Evolutionary conservation across 257 asterid species (phyloP).

Genomic region (Nicotiana knightiana): DNA sequence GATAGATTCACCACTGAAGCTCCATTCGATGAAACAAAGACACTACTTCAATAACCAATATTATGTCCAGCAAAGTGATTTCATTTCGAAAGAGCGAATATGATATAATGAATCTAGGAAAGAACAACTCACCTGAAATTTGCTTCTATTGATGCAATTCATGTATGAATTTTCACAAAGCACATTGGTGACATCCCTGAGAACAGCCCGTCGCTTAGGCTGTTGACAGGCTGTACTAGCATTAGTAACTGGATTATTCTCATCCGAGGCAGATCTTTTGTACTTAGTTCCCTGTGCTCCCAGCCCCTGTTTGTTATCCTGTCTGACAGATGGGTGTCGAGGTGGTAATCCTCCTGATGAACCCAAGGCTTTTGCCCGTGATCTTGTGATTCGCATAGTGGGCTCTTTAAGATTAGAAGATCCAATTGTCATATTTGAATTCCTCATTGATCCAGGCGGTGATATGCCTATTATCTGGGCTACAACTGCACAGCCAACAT

Average conservation of each 20-base stretch:
- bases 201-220: constrained; percentile 71
- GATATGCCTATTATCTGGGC: constrained; percentile 34
- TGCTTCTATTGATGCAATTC: constrained; percentile 44
- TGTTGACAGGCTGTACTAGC: constrained; percentile 28
- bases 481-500: constrained; percentile 28
- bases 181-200: constrained; percentile 76
- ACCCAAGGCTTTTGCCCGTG: constrained; percentile 63
- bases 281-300: constrained; percentile 38
- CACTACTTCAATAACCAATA: background rate
- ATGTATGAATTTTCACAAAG: constrained; percentile 38
- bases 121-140: constrained; percentile 38
- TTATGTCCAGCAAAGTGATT: background rate
- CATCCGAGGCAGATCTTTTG: constrained; percentile 62
- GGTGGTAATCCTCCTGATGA: constrained; percentile 68
- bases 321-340: constrained; percentile 48
- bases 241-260: constrained; percentile 20
- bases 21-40: background rate
- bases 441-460: constrained; percentile 27
- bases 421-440: constrained; percentile 51
- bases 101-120: background rate
- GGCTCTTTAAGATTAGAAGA: constrained; percentile 35
- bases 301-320: constrained; percentile 33
- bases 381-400: constrained; percentile 59
- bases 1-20: constrained; percentile 6
- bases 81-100: background rate